Base-by-base conservation (phyloP, 1,284 basidiomycete genomes). In the Pholiota adiposa region DNA sequence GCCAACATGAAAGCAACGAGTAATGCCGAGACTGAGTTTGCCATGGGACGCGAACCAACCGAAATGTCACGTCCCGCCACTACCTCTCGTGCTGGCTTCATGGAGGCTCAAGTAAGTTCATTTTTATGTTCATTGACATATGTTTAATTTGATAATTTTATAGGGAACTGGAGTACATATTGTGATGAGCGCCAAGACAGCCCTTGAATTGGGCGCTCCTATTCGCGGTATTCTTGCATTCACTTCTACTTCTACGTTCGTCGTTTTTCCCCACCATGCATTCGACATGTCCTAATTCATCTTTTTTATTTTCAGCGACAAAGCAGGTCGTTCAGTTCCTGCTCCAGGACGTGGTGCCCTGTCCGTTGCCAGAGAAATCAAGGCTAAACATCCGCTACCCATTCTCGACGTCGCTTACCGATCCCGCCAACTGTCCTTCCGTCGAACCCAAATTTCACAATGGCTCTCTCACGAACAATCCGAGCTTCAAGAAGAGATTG, bases 1-100 rank as follows among this genome's bases (percentile, higher is more conserved):
- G 97, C 96, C 59, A 98, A 98, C 83, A 99, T 99, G 97, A 97
- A 98, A 79, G 97, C 97, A 5, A 99, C 97, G 6, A 96, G 93
- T 77, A 98, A 97, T 72, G 91, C 96, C 4, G 93, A 96, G 75
- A 93, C 94, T 38, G 97, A 99, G 77, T 92, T 98, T 70, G 96
- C 96, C 8, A 97, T 97, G 87, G 97, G 97, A 64, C 95, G 97
- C 68, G 97, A 99, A 77, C 97, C 97, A 27, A 94, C 92, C 46
- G 97, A 99, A 77, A 97, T 98, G 92, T 99, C 97, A 56, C 92
- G 97, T 62, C 97, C 97, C 25, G 93, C 96, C 40, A 98, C 97
- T 4, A 94, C 92, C 23, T 98, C 96, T 67, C 93, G 97, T 72
- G 85, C 95, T 71, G 96, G 96, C 87, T 97, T 97, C 79, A 96